Base-by-base conservation (phyloP, 371 early-diverging fungal species). In the Entomophthora muscae region DNA sequence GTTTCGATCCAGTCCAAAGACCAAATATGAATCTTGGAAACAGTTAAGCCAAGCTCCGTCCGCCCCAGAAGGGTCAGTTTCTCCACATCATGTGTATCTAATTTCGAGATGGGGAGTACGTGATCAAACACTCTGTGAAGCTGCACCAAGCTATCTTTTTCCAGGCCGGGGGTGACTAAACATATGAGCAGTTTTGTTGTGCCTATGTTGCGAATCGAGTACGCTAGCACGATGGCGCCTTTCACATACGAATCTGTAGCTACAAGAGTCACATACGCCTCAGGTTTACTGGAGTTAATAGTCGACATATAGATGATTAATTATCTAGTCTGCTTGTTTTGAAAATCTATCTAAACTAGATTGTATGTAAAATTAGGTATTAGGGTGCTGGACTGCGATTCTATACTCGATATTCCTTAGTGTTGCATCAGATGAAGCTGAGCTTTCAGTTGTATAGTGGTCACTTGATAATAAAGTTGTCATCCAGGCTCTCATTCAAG, bases 11-110 rank as follows among this genome's bases (percentile, higher is more conserved):
- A 76, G 0, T 76, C 78, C 27, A 89, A 75, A 13, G 79, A 73
- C 82, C 89, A 95, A 30, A 88, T 76, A 67, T 93, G 88, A 33
- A 95, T 70, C 72, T 96, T 96, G 21, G 95, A 93, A 64, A 85
- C 81, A 0, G 95, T 93, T 57, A 83, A 75, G 51, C 82, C 87
- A 28, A 96, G 81, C 59, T 96, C 97, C 13, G 89, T 86, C 3
- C 97, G 77, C 5, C 93, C 94, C 10, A 96, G 77, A 7, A 92
- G 66, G 17, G 69, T 58, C 22, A 96, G 77, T 63, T 85, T 84
- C 51, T 66, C 69, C 27, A 64, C 54, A 53, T 83, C 81, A 7
- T 63, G 52, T 13, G 83, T 83, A 57, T 74, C 69, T 23, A 80
- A 63, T 24, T 74, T 68, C 29, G 79, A 76, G 27, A 92, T 88